Base-by-base conservation (phyloP, 495 filamentous ascomycete species). In the Penicillium coffeae region DNA sequence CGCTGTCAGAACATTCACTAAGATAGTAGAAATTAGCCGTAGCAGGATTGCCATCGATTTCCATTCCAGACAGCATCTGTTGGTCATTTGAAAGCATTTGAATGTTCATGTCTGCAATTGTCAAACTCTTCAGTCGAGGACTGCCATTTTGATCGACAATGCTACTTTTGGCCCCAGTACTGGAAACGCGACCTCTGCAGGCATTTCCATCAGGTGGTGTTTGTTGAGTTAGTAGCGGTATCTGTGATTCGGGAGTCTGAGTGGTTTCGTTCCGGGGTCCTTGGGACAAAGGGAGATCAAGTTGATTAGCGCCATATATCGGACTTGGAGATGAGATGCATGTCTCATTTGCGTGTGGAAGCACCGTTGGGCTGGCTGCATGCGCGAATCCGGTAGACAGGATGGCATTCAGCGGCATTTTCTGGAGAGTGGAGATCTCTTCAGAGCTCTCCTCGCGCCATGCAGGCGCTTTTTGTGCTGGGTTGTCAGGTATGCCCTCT, bases 121-220 rank as follows among this genome's bases (percentile, higher is more conserved):
- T 30, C 10, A 10, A 30, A 30, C 10, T 10, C 25, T 30, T 22
- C 10, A 60, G 48, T 32, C 55, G 54, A 16, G 65, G 65, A 36
- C 65, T 68, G 18, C 65, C 65, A 40, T 66, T 64, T 7, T 43
- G 38, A 42, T 68, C 65, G 15, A 68, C 65, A 15, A 65, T 52
- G 15, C 44, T 57, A 15, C 34, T 50, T 38, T 38, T 55, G 15
- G 38, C 33, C 1, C 21, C 35, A 10, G 58, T 42, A 16, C 18
- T 45, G 2, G 37, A n/a, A n/a, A n/a, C 33, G 3, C 6, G 15
- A 14, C 30, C 25, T 14, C 20, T 39, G 0, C 21, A 13, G 0
- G 10, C 16, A 47, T 5, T 47, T n/a, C 25, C 14, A 27, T 36
- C 27, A 4, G 40, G 14, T 2, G 40, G 33, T 3, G 41, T 41